A percentile compares a stretch with the other conserved stretches of the same genome.
Evolutionary conservation across 2,329 filamentous ascomycete species (phyloP).

Genomic region (Beauveria sp.): DNA sequence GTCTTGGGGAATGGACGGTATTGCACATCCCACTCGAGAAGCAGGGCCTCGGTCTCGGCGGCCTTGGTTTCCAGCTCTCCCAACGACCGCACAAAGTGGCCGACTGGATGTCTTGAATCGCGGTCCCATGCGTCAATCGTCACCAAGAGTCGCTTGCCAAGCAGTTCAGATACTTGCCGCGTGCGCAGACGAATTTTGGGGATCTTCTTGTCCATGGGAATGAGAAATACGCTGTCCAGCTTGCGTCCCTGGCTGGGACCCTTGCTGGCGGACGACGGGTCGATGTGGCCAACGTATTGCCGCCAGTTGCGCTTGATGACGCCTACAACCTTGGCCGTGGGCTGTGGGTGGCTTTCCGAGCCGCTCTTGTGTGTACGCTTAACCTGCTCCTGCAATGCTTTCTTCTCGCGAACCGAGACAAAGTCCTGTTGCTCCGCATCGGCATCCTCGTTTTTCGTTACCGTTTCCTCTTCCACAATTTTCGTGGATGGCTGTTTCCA

Average conservation of each 20-base stretch:
- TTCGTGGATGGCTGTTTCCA: constrained; percentile 96
- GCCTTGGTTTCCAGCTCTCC: constrained; percentile 93
- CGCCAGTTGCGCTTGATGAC: constrained; percentile 95
- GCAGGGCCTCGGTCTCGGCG: constrained; percentile 91
- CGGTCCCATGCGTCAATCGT: constrained; percentile 94
- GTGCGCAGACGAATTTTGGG: constrained; percentile 93
- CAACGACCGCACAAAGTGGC: constrained; percentile 87
- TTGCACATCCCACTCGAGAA: constrained; percentile 95
- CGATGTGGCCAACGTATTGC: constrained; percentile 94
- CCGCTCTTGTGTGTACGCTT: constrained; percentile 73
- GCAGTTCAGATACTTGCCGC: constrained; percentile 76
- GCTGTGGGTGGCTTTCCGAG: constrained; percentile 72
- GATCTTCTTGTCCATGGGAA: constrained; percentile 97
- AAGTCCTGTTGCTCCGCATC: constrained; percentile 73
- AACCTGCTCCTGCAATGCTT: constrained; percentile 84
- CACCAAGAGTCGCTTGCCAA: constrained; percentile 86
- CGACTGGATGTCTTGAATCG: constrained; percentile 84
- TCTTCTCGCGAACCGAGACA: constrained; percentile 82
- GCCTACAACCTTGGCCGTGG: constrained; percentile 86
- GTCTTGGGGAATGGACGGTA: constrained; percentile 96
- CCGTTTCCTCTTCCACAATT: constrained; percentile 86
- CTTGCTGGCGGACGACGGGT: constrained; percentile 73
- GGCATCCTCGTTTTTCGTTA: constrained; percentile 90
- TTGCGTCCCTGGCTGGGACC: constrained; percentile 68
- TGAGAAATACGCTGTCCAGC: constrained; percentile 87